Evolutionary conservation across 768 basidiomycete genomes (phyloP).

Genomic region (Daedaleopsis nitida): DNA sequence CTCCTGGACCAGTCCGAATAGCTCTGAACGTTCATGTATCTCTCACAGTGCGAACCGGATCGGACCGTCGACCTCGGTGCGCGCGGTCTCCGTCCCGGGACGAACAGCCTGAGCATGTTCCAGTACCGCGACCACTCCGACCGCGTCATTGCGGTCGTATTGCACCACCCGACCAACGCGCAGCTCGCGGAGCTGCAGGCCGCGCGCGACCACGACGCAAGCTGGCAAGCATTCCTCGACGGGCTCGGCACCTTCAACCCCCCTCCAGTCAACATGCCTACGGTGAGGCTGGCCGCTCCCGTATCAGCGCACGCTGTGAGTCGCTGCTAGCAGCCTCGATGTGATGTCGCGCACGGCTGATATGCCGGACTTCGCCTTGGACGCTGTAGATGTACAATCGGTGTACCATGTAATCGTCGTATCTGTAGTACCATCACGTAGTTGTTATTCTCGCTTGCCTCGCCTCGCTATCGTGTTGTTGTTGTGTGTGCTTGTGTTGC

Average conservation of each 20-base stretch:
- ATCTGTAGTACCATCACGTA: background rate
- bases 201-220: conserved; percentile 1
- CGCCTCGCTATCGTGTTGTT: background rate
- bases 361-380: background rate
- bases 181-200: conserved; percentile 16
- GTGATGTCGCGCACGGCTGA: background rate
- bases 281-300: background rate
- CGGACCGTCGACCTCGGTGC: conserved; percentile 14
- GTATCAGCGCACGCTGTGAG: background rate
- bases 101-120: conserved; percentile 18
- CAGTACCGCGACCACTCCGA: conserved; percentile 21
- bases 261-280: conserved; percentile 9
- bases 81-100: conserved; percentile 7
- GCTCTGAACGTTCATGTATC: background rate
- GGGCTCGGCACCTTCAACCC: conserved; percentile 9
- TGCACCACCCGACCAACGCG: conserved; percentile 20
- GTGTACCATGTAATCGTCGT: background rate
- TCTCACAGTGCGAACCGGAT: conserved; percentile 6
- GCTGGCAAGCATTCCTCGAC: conserved; percentile 8
- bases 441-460: background rate
- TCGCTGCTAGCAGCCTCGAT: background rate
- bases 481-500: background rate
- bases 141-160: conserved; percentile 19
- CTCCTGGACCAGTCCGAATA: background rate
- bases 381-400: background rate